phyloP scores from a whole-genome alignment of 306 rosid species.

The Cucurbita ficifolia region DNA sequence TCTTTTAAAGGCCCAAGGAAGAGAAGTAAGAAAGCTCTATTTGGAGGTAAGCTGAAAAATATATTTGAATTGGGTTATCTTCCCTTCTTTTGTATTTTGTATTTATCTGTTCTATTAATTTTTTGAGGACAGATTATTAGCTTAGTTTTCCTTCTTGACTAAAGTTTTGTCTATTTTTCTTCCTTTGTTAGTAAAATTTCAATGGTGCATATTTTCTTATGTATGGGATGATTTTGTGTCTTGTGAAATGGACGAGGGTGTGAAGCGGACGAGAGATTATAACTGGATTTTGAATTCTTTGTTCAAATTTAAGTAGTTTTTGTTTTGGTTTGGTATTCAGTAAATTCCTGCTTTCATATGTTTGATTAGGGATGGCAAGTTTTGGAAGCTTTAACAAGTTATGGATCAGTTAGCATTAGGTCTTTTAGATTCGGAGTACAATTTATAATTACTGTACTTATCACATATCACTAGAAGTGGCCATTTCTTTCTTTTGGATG shows the following conservation, averaged over 20 bases:
- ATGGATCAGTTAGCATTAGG: neutral
- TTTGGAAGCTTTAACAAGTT: neutral
- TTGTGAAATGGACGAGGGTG: slow-evolving; percentile 1
- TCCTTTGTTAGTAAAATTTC: neutral
- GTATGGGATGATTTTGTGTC: neutral
- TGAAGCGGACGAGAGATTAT: slow-evolving; percentile 1
- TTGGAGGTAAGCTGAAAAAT: slow-evolving; percentile 35
- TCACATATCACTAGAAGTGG: neutral
- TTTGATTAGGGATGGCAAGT: neutral
- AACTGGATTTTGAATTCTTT: neutral
- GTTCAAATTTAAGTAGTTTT: neutral
- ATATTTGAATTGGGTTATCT: neutral
- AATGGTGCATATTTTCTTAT: neutral
- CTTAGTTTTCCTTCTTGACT: neutral
- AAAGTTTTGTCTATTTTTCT: neutral
- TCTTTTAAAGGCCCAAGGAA: slow-evolving; percentile 40
- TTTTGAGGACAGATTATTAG: neutral
- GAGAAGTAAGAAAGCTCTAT: slow-evolving; percentile 39
- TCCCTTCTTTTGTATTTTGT: neutral
- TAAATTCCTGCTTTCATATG: neutral
- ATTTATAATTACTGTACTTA: neutral
- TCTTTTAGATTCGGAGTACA: neutral
- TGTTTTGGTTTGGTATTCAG: neutral
- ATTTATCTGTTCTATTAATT: slow-evolving; percentile 10
- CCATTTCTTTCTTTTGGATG: neutral